Evolutionary conservation across 768 basidiomycete genomes (phyloP).

Genomic region (Podaxis rugospora): DNA sequence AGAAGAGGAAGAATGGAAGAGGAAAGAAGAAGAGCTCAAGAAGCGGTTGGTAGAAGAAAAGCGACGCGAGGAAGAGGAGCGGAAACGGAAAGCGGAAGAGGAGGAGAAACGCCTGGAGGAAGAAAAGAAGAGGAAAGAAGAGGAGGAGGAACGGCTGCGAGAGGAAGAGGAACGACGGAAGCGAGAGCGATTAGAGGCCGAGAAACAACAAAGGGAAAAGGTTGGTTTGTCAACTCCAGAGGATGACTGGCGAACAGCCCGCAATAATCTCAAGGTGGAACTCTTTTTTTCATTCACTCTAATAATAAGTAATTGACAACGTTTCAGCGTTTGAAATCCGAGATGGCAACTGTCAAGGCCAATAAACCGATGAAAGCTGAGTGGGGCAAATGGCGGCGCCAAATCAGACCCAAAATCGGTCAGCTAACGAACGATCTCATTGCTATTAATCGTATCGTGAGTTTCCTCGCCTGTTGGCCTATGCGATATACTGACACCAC

Average conservation of each 20-base stretch:
- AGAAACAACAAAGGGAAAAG: conserved; percentile 22
- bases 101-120: conserved; percentile 33
- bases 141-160: conserved; percentile 30
- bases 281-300: neutral
- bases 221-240: conserved; percentile 52
- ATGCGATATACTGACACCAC: neutral
- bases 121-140: conserved; percentile 33
- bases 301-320: conserved; percentile 6
- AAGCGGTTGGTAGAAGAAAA: conserved; percentile 45
- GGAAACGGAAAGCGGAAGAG: conserved; percentile 37
- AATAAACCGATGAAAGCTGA: conserved; percentile 48
- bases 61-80: conserved; percentile 37
- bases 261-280: conserved; percentile 49
- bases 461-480: conserved; percentile 24
- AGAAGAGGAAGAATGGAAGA: conserved; percentile 42
- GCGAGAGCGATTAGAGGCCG: conserved; percentile 23
- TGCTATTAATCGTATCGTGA: conserved; percentile 62
- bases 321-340: conserved; percentile 56
- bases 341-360: conserved; percentile 61
- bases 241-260: conserved; percentile 63
- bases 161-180: conserved; percentile 31
- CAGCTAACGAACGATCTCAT: conserved; percentile 72
- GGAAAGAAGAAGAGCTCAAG: conserved; percentile 36
- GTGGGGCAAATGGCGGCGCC: conserved; percentile 67
- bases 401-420: conserved; percentile 84